Conservation (phyloP, 495 filamentous ascomycete species). For the Penicillium alfredii region DNA sequence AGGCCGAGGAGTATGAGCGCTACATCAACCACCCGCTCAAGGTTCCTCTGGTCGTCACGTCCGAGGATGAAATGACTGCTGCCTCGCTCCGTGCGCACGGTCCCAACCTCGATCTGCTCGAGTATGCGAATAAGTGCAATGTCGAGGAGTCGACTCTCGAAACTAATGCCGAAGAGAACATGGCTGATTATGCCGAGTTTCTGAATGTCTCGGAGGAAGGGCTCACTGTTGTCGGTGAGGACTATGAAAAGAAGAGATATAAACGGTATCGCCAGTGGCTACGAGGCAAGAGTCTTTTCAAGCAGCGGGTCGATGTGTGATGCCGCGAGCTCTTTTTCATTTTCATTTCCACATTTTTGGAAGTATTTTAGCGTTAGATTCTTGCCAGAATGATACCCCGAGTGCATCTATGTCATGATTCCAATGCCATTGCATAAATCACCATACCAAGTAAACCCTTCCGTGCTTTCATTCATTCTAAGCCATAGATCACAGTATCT, state of each 20-base stretch:
- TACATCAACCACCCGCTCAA: slow-evolving; percentile 89
- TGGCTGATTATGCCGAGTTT: slow-evolving; percentile 69
- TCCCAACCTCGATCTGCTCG: slow-evolving; percentile 60
- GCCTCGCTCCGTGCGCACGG: slow-evolving; percentile 34
- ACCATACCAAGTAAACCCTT: too few relatives aligned
- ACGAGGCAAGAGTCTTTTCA: slow-evolving; percentile 86
- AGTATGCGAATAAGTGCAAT: slow-evolving; percentile 59
- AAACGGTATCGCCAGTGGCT: slow-evolving; percentile 95
- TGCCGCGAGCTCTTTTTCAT: too few relatives aligned
- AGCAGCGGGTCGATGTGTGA: slow-evolving; percentile 69
- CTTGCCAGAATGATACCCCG: not conserved
- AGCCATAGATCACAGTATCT: too few relatives aligned
- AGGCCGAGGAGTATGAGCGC: slow-evolving; percentile 80
- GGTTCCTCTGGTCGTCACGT: slow-evolving; percentile 78
- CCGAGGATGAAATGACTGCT: slow-evolving; percentile 51
- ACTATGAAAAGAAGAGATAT: slow-evolving; percentile 84
- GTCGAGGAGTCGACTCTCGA: slow-evolving; percentile 30
- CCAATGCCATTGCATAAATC: too few relatives aligned
- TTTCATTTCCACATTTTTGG: too few relatives aligned
- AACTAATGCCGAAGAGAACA: slow-evolving; percentile 56
- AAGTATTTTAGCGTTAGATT: too few relatives aligned
- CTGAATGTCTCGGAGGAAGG: slow-evolving; percentile 72
- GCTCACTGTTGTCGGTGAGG: slow-evolving; percentile 79
- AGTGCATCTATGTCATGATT: too few relatives aligned
- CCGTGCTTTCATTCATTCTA: too few relatives aligned